Evolutionary conservation across 2,329 filamentous ascomycete genomes (phyloP).

Genomic region (Colletotrichum euphorbiae): DNA sequence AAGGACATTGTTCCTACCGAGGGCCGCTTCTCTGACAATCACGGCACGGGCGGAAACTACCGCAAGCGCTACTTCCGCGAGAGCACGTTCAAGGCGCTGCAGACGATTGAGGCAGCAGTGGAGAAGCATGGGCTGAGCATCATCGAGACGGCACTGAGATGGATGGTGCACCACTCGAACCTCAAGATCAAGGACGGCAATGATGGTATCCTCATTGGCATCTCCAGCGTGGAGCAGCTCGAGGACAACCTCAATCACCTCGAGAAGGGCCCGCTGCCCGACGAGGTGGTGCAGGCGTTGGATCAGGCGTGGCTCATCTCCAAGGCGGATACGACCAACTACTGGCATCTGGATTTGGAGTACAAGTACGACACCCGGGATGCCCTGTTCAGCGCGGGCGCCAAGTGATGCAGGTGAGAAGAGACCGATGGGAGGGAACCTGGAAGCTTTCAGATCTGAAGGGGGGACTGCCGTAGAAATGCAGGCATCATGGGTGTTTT

Average conservation of each 20-base stretch:
- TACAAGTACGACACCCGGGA: slow-evolving; percentile 75
- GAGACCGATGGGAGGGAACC: slow-evolving; percentile 1
- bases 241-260: slow-evolving; percentile 67
- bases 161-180: slow-evolving; percentile 77
- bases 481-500: slow-evolving; percentile 7
- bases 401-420: slow-evolving; percentile 46
- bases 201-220: slow-evolving; percentile 71
- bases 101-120: slow-evolving; percentile 74
- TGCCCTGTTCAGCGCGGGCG: slow-evolving; percentile 64
- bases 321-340: slow-evolving; percentile 66
- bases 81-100: slow-evolving; percentile 70
- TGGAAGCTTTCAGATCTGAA: slow-evolving; percentile 12
- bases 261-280: slow-evolving; percentile 78
- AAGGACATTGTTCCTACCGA: slow-evolving; percentile 70
- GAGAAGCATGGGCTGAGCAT: slow-evolving; percentile 75
- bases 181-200: slow-evolving; percentile 64
- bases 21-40: slow-evolving; percentile 75
- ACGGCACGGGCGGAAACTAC: slow-evolving; percentile 65
- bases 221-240: slow-evolving; percentile 68
- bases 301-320: slow-evolving; percentile 82
- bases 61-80: slow-evolving; percentile 80
- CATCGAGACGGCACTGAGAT: slow-evolving; percentile 80
- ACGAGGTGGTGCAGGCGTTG: slow-evolving; percentile 79
- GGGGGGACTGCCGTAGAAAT: slow-evolving; percentile 1
- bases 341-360: slow-evolving; percentile 71